Evolutionary conservation across 1,139 yeast genomes (phyloP), one percentile per base, ranked within the genome.

Genomic region (Geotrichum candidum): DNA sequence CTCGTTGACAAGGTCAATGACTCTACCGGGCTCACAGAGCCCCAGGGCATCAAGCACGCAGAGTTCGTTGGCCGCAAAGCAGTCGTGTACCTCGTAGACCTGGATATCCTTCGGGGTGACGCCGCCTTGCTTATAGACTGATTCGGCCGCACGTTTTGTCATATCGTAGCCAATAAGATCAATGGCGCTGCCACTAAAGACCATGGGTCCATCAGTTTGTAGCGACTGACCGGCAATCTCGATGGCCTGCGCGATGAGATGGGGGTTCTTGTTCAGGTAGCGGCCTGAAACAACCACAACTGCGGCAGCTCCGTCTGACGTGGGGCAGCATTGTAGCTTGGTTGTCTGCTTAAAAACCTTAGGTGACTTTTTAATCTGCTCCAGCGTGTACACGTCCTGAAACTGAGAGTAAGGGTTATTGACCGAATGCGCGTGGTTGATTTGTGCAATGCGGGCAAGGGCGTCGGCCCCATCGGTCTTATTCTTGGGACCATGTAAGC

Each of bases 281-380:
- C 79, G 79, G 74, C 84, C 94, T 62, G 91, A 85, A 62, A 88
- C 90, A 68, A 90, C 78, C 57, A 90, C 78, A 53, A 88, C 82
- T 51, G 96, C 96, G 64, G 96, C 95, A 74, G 88, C 95, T 75
- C 96, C 96, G 73, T 90, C 96, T 70, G 72, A 69, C 5, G 74
- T 71, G 15, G 74, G 74, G 59, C 73, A 71, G 60, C 73, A 70
- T 60, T 70, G 71, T 15, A 71, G 67, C 59, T 69, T 70, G 33
- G 73, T 68, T 38, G 69, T 65, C 13, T 67, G 65, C 38, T 69
- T 68, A 59, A 69, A 70, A 29, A 71, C 67, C 51, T 51, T 51
- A 11, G 73, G 71, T 9, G 73, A 66, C 51, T 62, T 54, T 56
- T 68, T 68, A 61, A 71, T 66, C 62, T 70, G 68, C 13, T 71